phyloP scores from a whole-genome alignment of 2,329 filamentous ascomycete species.

The Cladosporium sphaerospermum region DNA sequence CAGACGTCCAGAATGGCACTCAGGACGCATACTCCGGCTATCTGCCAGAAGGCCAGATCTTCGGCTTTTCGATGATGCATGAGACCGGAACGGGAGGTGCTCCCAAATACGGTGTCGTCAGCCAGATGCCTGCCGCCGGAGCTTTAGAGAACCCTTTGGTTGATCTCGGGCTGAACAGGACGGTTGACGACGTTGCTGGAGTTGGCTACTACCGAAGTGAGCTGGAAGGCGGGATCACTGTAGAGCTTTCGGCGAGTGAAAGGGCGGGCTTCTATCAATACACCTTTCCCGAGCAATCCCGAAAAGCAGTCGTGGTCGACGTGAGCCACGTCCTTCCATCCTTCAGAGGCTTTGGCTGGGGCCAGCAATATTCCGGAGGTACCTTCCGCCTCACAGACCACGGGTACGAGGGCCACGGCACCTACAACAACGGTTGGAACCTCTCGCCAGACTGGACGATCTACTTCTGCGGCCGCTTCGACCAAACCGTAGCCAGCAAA shows the following conservation, averaged over 20 bases:
- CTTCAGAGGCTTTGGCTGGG: constrained; percentile 51
- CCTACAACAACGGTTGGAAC: constrained; percentile 61
- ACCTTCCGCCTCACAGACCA: constrained; percentile 46
- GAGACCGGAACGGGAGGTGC: constrained; percentile 62
- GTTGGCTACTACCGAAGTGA: constrained; percentile 58
- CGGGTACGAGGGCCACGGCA: constrained; percentile 50
- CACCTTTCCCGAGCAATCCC: constrained; percentile 42
- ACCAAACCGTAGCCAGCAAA: constrained; percentile 30
- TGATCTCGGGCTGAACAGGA: constrained; percentile 22
- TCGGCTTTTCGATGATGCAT: constrained; percentile 47
- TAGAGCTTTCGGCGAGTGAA: constrained; percentile 52
- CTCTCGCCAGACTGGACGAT: constrained; percentile 53
- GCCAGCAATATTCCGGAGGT: constrained; percentile 54
- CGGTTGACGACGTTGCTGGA: constrained; percentile 35
- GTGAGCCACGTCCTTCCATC: constrained; percentile 54
- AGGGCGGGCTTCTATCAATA: constrained; percentile 57
- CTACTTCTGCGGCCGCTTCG: constrained; percentile 56
- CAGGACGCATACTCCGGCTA: constrained; percentile 37
- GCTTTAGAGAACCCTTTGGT: constrained; percentile 17
- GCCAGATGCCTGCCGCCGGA: constrained; percentile 19
- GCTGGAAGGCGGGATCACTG: constrained; percentile 48
- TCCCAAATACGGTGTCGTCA: constrained; percentile 53
- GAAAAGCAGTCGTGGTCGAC: constrained; percentile 51
- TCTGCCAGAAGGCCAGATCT: constrained; percentile 21
- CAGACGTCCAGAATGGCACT: constrained; percentile 26